Conservation (phyloP, 2,329 filamentous ascomycete genomes). For the Colletotrichum gigasporum region DNA sequence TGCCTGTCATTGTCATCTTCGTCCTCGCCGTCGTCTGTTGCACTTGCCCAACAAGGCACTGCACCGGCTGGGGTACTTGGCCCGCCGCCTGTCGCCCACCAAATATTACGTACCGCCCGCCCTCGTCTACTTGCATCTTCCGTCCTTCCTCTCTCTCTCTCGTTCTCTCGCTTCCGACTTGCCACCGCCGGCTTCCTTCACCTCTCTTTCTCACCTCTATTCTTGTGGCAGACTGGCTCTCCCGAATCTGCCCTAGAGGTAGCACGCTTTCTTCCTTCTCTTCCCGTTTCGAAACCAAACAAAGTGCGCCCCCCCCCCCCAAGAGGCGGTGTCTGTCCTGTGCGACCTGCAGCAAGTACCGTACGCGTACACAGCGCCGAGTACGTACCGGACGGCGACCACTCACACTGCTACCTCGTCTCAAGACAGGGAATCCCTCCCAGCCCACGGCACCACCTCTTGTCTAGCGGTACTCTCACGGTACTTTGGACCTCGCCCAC, state of each 20-base stretch:
- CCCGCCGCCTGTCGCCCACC: not conserved
- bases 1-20: not conserved
- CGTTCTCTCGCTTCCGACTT: not conserved
- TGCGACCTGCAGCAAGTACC: too few species aligned
- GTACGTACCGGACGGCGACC: conserved; percentile 21
- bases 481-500: not conserved
- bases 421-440: not conserved
- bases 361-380: not conserved
- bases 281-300: not conserved
- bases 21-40: not conserved
- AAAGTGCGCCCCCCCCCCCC: not conserved
- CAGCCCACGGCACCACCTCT: not conserved
- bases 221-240: conserved; percentile 21
- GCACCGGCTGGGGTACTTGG: conserved; percentile 7
- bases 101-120: not conserved
- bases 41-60: not conserved
- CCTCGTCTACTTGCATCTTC: not conserved
- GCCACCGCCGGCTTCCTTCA: not conserved
- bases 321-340: too few species aligned
- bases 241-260: conserved; percentile 23
- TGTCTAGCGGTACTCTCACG: not conserved
- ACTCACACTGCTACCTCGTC: not conserved
- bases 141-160: not conserved
- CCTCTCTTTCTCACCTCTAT: not conserved
- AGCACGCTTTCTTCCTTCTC: conserved; percentile 5